Evolutionary conservation across 192 early-diverging fungal species (phyloP).

Genomic region (Rhizophagus clarus): DNA sequence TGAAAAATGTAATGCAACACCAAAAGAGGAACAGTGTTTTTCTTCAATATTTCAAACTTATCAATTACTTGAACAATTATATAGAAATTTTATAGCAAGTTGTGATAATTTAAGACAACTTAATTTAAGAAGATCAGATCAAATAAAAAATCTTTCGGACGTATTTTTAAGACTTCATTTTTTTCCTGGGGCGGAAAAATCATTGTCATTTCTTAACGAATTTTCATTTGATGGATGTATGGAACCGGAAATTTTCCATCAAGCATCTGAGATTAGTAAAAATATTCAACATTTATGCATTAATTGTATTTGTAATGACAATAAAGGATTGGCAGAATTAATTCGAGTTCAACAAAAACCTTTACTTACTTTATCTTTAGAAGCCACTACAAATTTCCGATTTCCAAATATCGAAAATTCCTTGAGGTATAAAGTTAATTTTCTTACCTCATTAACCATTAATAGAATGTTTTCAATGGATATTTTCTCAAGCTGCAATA

Average conservation of each 20-base stretch:
- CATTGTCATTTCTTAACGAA: background rate
- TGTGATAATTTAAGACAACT: background rate
- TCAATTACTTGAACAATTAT: background rate
- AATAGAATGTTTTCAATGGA: background rate
- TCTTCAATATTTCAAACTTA: background rate
- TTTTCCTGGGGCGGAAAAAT: background rate
- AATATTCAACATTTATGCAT: background rate
- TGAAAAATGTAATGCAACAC: background rate
- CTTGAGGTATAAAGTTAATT: background rate
- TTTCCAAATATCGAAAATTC: background rate
- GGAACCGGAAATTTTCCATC: background rate
- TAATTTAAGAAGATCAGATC: background rate
- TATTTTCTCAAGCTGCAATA: background rate
- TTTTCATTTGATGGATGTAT: background rate
- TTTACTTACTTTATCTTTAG: background rate
- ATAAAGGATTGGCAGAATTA: background rate
- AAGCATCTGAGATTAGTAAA: background rate
- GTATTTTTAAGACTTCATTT: background rate
- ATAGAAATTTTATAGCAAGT: background rate
- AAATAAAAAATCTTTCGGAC: background rate
- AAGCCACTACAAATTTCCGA: background rate
- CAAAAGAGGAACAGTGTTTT: background rate
- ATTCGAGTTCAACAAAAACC: background rate
- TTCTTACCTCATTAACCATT: background rate
- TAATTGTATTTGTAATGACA: background rate